A percentile compares a stretch with the other conserved stretches of the same genome.
These are phyloP conservation scores for Lupinus albus DNA, from an alignment of 306 rosid species.

Conservation along the genomic window DNA sequence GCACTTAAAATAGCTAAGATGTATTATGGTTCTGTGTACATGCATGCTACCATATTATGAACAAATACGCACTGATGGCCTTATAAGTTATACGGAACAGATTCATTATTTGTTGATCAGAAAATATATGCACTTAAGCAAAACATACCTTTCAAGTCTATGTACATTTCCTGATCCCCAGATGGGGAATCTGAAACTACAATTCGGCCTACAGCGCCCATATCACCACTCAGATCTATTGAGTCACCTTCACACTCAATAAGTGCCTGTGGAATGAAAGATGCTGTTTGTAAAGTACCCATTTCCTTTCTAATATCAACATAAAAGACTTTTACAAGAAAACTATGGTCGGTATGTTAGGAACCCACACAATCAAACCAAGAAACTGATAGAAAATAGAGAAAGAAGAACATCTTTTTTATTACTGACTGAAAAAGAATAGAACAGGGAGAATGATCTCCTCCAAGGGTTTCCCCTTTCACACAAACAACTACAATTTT, in stretches of 20 bases:
- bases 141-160: conserved; percentile 81
- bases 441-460: too few species aligned
- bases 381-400: too few species aligned
- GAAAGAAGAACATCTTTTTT: too few species aligned
- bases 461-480: too few species aligned
- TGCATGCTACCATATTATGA: conserved; percentile 29
- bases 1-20: conserved; percentile 21
- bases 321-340: conserved; percentile 6
- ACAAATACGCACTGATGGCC: not conserved
- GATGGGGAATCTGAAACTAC: conserved; percentile 67
- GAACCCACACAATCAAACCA: too few species aligned
- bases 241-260: conserved; percentile 95
- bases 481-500: too few species aligned
- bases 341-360: not conserved
- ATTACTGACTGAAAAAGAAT: too few species aligned
- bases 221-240: conserved; percentile 87
- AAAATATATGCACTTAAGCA: conserved; percentile 18
- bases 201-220: conserved; percentile 89
- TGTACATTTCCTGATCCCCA: conserved; percentile 65
- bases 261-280: conserved; percentile 65
- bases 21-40: conserved; percentile 19
- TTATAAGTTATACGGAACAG: conserved; percentile 6
- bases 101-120: conserved; percentile 24
- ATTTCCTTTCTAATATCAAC: conserved; percentile 31
- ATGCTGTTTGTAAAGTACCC: conserved; percentile 34